A percentile compares a stretch with the other conserved stretches of the same genome.
These are phyloP conservation scores for Lactifluus subvellereus DNA, from an alignment of 768 basidiomycete species.

Conservation along the genomic window DNA sequence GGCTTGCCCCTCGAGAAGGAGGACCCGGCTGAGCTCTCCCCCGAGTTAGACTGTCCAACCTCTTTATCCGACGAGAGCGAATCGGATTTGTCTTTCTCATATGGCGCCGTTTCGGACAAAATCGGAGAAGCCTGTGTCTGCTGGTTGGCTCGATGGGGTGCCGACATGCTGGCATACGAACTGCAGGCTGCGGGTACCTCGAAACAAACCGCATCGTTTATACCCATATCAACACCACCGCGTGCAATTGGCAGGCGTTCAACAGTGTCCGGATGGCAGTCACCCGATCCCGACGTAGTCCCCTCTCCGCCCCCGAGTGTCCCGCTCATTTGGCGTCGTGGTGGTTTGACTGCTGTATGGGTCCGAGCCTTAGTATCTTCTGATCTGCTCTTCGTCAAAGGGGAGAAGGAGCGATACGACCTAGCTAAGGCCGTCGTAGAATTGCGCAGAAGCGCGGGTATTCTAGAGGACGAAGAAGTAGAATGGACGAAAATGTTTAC, in stretches of 20 bases:
- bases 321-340: slow-evolving; percentile 66
- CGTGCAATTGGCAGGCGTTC: slow-evolving; percentile 14
- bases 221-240: slow-evolving; percentile 2
- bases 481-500: slow-evolving; percentile 68
- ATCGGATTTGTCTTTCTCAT: slow-evolving; percentile 48
- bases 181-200: slow-evolving; percentile 31
- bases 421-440: slow-evolving; percentile 74
- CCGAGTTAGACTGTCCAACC: slow-evolving; percentile 25
- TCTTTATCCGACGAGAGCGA: slow-evolving; percentile 26
- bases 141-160: slow-evolving; percentile 85
- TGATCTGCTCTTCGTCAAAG: slow-evolving; percentile 72
- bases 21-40: slow-evolving; percentile 25
- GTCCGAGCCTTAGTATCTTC: slow-evolving; percentile 66
- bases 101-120: slow-evolving; percentile 86
- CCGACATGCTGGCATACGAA: slow-evolving; percentile 68
- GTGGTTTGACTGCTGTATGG: slow-evolving; percentile 71
- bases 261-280: slow-evolving; percentile 10
- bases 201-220: background rate
- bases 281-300: slow-evolving; percentile 1
- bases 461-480: slow-evolving; percentile 56
- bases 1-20: slow-evolving; percentile 25
- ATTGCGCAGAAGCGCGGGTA: slow-evolving; percentile 52
- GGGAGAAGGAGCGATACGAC: slow-evolving; percentile 75
- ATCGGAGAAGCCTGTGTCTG: slow-evolving; percentile 86
- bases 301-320: slow-evolving; percentile 25